Evolutionary conservation across 148 eudicot genomes (phyloP).

Genomic region (Camellia lanceoleosa): DNA sequence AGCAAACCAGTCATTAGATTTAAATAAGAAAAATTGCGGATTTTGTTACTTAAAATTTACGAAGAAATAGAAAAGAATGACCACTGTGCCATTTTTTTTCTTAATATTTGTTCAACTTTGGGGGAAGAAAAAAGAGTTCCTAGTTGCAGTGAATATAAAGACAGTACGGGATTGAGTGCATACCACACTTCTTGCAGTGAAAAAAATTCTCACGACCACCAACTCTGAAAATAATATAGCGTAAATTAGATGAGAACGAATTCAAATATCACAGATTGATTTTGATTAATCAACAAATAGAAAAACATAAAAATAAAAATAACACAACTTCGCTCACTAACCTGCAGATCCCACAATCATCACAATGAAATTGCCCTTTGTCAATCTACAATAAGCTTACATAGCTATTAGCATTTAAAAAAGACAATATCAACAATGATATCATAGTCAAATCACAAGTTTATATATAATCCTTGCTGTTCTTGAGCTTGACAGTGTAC

Average conservation of each 20-base stretch:
- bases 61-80: too few relatives aligned
- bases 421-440: neutral
- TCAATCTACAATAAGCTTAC: conserved; percentile 48
- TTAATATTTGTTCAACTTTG: neutral
- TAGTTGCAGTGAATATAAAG: neutral
- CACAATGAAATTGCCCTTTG: conserved; percentile 85
- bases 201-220: conserved; percentile 91
- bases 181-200: conserved; percentile 98
- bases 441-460: too few relatives aligned
- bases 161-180: conserved; percentile 16
- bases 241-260: conserved; percentile 3
- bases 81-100: neutral
- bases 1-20: too few relatives aligned
- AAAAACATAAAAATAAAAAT: neutral
- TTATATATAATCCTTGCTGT: neutral
- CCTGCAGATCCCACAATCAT: conserved; percentile 99
- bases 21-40: too few relatives aligned
- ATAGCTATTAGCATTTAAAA: conserved; percentile 2
- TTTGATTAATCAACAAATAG: conserved; percentile 1
- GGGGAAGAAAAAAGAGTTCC: neutral
- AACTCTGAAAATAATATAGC: conserved; percentile 48
- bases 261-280: neutral
- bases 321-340: conserved; percentile 19
- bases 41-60: too few relatives aligned
- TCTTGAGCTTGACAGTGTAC: conserved; percentile 4